These are phyloP conservation scores for Hypericum perforatum DNA, from an alignment of 345 rosid species.

Conservation along the genomic window DNA sequence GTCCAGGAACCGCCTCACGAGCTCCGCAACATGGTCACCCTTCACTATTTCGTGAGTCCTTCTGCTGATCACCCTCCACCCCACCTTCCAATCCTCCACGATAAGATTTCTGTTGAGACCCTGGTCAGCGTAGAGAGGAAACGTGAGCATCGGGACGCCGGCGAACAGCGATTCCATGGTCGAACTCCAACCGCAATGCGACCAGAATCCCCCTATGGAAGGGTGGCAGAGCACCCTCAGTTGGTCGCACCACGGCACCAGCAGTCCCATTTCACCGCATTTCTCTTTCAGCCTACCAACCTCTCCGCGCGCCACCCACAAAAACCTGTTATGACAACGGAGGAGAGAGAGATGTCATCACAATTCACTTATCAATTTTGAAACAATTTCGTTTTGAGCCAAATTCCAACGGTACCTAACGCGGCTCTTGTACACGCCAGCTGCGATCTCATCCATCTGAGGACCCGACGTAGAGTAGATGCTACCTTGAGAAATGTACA, in stretches of 20 bases:
- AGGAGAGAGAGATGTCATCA: too few relatives aligned
- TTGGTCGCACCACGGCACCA: constrained; percentile 16
- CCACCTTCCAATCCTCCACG: too few relatives aligned
- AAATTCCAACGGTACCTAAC: neutral
- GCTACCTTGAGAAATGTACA: constrained; percentile 13
- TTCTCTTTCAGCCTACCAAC: neutral
- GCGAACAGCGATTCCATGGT: constrained; percentile 7
- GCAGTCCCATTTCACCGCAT: constrained; percentile 8
- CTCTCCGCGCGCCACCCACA: constrained; percentile 11
- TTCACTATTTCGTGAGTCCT: too few relatives aligned
- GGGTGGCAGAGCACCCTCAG: constrained; percentile 11
- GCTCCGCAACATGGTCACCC: too few relatives aligned
- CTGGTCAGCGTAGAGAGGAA: too few relatives aligned
- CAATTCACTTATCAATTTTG: too few relatives aligned
- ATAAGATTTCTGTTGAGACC: too few relatives aligned
- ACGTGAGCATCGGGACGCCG: too few relatives aligned
- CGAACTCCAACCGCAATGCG: constrained; percentile 14
- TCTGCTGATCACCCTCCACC: too few relatives aligned
- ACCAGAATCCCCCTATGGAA: constrained; percentile 13
- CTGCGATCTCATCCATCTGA: constrained; percentile 13
- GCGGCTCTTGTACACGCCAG: neutral
- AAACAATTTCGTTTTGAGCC: too few relatives aligned
- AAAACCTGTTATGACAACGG: neutral
- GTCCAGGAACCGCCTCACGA: too few relatives aligned
- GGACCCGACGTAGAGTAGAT: constrained; percentile 4